Percentiles rank a stretch among this genome's conserved stretches.
Evolutionary conservation across 257 asterid species (phyloP).

Genomic region (Gentiana straminea): DNA sequence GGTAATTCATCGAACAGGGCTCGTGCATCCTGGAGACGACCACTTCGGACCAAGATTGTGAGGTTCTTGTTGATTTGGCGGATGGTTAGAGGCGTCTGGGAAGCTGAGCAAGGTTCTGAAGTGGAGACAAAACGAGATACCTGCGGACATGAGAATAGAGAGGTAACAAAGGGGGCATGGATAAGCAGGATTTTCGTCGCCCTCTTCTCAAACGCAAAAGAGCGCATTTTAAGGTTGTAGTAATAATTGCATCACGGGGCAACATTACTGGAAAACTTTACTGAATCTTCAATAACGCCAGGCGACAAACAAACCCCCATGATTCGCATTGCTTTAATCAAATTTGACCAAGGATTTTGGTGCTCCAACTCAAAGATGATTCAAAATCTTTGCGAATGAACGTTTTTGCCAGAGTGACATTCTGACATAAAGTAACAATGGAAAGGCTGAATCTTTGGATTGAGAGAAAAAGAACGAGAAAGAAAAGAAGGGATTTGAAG

Average conservation of each 20-base stretch:
- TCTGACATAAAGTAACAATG: no score
- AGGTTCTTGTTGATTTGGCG: conserved; percentile 37
- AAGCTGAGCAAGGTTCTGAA: not conserved
- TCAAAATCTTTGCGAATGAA: no score
- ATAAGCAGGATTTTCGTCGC: not conserved
- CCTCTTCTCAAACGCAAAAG: not conserved
- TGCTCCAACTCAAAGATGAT: no score
- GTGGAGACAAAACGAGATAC: conserved; percentile 1
- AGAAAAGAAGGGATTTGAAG: no score
- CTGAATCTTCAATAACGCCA: no score
- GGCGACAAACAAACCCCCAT: no score
- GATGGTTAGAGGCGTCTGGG: conserved; percentile 17
- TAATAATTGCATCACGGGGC: not conserved
- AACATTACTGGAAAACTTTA: not conserved
- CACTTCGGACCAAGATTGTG: conserved; percentile 33
- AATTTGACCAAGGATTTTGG: no score
- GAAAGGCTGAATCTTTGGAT: no score
- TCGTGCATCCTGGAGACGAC: conserved; percentile 53
- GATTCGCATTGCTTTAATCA: no score
- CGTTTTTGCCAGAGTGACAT: no score
- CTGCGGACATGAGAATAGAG: not conserved
- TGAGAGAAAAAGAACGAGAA: no score
- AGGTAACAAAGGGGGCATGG: no score
- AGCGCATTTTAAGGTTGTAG: not conserved
- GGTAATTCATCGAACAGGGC: conserved; percentile 31